Conservation (phyloP, 148 eudicot species). For the Camellia granthamiana region DNA sequence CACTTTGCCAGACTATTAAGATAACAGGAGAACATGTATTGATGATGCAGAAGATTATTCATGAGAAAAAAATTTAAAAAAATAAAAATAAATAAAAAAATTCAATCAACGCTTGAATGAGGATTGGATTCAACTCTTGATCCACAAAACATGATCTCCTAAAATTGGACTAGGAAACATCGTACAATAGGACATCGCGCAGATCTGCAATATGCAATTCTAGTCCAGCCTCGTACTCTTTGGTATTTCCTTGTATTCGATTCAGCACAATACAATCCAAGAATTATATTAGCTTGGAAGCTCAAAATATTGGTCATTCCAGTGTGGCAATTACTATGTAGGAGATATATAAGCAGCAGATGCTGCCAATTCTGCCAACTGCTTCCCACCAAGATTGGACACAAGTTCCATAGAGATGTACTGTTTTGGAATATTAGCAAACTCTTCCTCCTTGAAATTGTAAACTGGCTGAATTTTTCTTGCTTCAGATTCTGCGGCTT, state of each 20-base stretch:
- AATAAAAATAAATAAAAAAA: too few relatives aligned
- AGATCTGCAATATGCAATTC: neutral
- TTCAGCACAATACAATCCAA: neutral
- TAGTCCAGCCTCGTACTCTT: neutral
- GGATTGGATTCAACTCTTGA: too few relatives aligned
- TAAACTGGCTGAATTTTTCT: conserved; percentile 48
- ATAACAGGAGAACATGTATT: too few relatives aligned
- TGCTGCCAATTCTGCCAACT: conserved; percentile 42
- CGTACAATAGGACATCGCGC: too few relatives aligned
- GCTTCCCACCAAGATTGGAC: conserved; percentile 45
- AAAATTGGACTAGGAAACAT: neutral
- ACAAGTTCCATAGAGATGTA: conserved; percentile 48
- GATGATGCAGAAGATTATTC: too few relatives aligned
- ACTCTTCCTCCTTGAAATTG: conserved; percentile 35
- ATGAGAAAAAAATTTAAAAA: too few relatives aligned
- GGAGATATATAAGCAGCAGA: conserved; percentile 17
- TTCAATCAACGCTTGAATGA: too few relatives aligned
- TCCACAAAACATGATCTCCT: neutral
- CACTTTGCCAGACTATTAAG: too few relatives aligned
- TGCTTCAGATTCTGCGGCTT: conserved; percentile 59
- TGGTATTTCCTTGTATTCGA: neutral
- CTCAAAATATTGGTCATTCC: neutral
- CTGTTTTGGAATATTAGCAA: conserved; percentile 31
- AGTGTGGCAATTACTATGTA: neutral
- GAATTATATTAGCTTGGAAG: neutral